A percentile compares a stretch with the other conserved stretches of the same genome.
These are phyloP conservation scores for Cercospora zeina DNA, from an alignment of 2,329 filamentous ascomycete genomes.

Conservation along the genomic window DNA sequence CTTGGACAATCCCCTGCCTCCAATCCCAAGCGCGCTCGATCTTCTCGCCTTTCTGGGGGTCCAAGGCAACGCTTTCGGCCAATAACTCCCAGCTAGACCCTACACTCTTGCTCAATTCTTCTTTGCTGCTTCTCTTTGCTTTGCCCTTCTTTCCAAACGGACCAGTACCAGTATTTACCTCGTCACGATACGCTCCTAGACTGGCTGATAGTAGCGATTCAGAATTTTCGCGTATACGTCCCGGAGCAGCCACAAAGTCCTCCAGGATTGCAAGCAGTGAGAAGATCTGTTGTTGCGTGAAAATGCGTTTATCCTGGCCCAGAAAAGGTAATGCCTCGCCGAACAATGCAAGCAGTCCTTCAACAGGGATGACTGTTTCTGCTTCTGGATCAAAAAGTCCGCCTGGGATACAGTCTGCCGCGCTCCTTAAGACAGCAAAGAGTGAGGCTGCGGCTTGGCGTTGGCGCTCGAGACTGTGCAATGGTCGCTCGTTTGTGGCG, in stretches of 20 bases:
- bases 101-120: constrained; percentile 30
- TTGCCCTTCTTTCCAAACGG: constrained; percentile 13
- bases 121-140: constrained; percentile 26
- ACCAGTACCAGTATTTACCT: constrained; percentile 20
- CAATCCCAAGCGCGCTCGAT: constrained; percentile 30
- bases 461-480: constrained; percentile 61
- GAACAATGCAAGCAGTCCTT: constrained; percentile 78
- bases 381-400: constrained; percentile 80
- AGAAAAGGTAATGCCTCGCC: constrained; percentile 81
- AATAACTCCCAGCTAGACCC: constrained; percentile 37
- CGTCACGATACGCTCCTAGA: constrained; percentile 31
- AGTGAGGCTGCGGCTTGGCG: constrained; percentile 72
- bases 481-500: constrained; percentile 38
- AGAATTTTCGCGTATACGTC: constrained; percentile 35
- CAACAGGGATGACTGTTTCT: constrained; percentile 82
- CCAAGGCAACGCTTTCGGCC: constrained; percentile 26
- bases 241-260: constrained; percentile 34
- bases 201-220: constrained; percentile 34
- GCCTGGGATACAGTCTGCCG: constrained; percentile 86
- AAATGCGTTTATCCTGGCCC: constrained; percentile 51
- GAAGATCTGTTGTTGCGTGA: constrained; percentile 35
- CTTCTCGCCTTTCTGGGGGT: constrained; percentile 19
- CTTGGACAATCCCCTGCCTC: constrained; percentile 28
- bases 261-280: constrained; percentile 34
- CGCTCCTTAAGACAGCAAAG: constrained; percentile 78